Evolutionary conservation across 2,329 filamentous ascomycete species (phyloP).

Genomic region (Dothideomycetes sp.): DNA sequence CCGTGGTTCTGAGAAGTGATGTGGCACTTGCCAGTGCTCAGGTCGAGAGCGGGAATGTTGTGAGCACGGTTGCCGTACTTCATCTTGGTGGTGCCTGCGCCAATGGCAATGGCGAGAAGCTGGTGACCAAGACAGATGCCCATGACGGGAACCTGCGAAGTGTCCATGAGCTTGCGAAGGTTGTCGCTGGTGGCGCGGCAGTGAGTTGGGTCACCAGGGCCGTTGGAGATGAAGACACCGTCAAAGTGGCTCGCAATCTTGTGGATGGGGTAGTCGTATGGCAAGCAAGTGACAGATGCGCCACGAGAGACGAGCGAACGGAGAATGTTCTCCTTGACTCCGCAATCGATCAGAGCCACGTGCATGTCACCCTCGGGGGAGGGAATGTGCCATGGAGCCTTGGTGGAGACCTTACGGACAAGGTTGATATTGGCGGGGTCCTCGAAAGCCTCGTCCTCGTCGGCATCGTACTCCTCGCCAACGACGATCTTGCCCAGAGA

Average conservation of each 20-base stretch:
- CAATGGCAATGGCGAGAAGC: constrained; percentile 79
- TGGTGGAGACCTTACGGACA: constrained; percentile 92
- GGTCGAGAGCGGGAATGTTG: constrained; percentile 91
- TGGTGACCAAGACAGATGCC: constrained; percentile 97
- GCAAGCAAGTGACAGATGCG: constrained; percentile 86
- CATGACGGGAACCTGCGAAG: constrained; percentile 85
- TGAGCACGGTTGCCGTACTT: constrained; percentile 99
- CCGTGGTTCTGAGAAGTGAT: constrained; percentile 98
- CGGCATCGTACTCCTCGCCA: constrained; percentile 95
- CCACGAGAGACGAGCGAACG: constrained; percentile 86
- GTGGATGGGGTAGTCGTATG: constrained; percentile 94
- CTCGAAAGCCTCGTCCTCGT: constrained; percentile 91
- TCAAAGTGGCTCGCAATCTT: constrained; percentile 97
- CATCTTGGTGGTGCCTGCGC: constrained; percentile 87
- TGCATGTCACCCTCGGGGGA: constrained; percentile 75
- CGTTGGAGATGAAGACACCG: constrained; percentile 98
- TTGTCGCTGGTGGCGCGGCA: constrained; percentile 92
- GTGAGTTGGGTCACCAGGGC: constrained; percentile 94
- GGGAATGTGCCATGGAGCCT: constrained; percentile 91
- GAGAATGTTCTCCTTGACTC: constrained; percentile 99
- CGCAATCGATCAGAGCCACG: constrained; percentile 91
- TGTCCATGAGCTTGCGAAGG: constrained; percentile 80
- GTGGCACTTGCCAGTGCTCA: constrained; percentile 94
- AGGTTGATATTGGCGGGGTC: constrained; percentile 96
- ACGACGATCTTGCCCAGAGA: constrained; percentile 90